Conservation (phyloP, 129 eudicot genomes). For the Pseudognaphalium luteoalbum region DNA sequence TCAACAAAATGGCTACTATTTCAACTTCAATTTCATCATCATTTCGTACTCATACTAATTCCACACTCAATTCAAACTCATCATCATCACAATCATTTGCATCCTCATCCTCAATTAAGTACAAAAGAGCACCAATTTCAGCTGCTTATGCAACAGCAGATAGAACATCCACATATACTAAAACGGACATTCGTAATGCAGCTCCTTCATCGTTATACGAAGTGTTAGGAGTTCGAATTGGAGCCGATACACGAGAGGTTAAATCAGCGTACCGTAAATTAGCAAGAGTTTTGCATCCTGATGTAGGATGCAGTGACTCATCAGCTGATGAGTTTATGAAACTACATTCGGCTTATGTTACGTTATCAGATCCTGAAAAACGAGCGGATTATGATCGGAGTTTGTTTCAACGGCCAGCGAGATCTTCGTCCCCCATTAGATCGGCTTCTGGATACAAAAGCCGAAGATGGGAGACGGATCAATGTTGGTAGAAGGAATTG, state of each 20-base stretch:
- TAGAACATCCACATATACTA: not conserved
- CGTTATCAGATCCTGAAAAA: conserved; percentile 64
- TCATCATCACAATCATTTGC: conserved; percentile 10
- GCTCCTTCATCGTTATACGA: conserved; percentile 20
- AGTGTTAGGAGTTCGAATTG: conserved; percentile 6
- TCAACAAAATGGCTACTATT: not conserved
- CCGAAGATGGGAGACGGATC: conserved; percentile 37
- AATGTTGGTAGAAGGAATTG: conserved; percentile 28
- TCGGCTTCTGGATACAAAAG: not conserved
- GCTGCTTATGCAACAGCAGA: conserved; percentile 19
- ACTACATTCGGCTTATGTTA: conserved; percentile 63
- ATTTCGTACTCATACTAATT: conserved; percentile 14
- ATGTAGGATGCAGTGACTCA: conserved; percentile 40
- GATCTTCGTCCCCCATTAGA: conserved; percentile 21
- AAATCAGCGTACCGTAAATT: conserved; percentile 51
- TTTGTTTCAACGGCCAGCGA: conserved; percentile 33
- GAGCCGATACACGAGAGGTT: conserved; percentile 11
- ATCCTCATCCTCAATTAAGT: not conserved
- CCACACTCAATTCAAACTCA: not conserved
- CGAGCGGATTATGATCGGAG: conserved; percentile 68
- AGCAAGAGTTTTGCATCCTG: conserved; percentile 71
- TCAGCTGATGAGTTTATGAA: conserved; percentile 56
- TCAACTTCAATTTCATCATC: conserved; percentile 23
- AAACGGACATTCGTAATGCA: not conserved
- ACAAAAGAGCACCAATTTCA: not conserved